These are phyloP conservation scores for Babjeviella inositovora DNA, from an alignment of 805 yeast species.

Conservation along the genomic window DNA sequence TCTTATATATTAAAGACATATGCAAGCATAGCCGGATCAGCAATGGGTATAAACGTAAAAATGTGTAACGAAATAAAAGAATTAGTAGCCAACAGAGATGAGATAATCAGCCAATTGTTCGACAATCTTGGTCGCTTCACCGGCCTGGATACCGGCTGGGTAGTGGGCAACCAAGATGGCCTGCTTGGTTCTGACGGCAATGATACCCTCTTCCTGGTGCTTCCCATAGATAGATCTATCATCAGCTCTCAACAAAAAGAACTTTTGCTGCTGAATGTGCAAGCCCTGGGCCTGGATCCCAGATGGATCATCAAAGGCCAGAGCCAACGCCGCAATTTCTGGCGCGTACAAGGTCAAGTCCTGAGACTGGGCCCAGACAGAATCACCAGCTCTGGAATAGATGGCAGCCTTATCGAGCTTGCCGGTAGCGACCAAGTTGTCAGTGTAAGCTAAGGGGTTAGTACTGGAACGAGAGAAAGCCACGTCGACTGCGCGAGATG, in stretches of 20 bases:
- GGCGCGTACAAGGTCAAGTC: conserved; percentile 44
- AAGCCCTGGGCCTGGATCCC: conserved; percentile 75
- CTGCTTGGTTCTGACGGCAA: conserved; percentile 88
- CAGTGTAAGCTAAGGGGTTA: conserved; percentile 75
- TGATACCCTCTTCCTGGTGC: conserved; percentile 73
- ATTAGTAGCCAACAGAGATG: conserved; percentile 69
- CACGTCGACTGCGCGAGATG: no score
- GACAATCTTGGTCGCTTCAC: conserved; percentile 88
- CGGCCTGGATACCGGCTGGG: conserved; percentile 81
- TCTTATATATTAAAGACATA: no score
- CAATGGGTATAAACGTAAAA: no score
- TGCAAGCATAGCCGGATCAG: no score
- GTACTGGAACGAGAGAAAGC: background rate
- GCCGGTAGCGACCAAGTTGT: conserved; percentile 75
- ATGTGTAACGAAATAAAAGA: no score
- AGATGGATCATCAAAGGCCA: conserved; percentile 69
- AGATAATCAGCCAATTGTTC: conserved; percentile 93
- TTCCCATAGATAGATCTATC: conserved; percentile 91
- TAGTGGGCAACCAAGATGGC: conserved; percentile 90
- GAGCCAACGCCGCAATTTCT: conserved; percentile 62
- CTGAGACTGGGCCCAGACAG: conserved; percentile 82
- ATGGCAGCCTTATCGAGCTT: conserved; percentile 87
- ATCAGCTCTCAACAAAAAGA: conserved; percentile 79
- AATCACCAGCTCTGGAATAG: conserved; percentile 88
- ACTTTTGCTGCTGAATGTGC: conserved; percentile 73